Evolutionary conservation across 495 filamentous ascomycete genomes (phyloP), one percentile per base, ranked within the genome.

Genomic region (Penicillium subrubescens): DNA sequence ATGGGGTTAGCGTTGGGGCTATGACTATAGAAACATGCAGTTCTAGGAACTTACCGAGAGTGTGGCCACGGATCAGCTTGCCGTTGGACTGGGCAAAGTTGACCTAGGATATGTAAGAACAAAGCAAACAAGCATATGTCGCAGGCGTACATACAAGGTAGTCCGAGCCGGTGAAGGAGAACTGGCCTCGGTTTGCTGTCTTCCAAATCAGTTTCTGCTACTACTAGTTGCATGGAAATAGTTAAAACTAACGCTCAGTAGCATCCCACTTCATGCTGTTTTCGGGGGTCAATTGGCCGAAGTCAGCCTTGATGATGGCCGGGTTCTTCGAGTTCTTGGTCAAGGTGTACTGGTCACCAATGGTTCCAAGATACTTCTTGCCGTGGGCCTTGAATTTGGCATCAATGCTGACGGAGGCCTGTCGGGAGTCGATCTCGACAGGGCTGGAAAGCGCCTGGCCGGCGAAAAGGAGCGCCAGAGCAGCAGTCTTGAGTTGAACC

Each of bases 181-280:
- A 86, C 21, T 64, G 67, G 8, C 79, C 81, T 52, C 71, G 76
- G 43, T 19, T 61, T 19, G 70, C 73, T 77, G 44, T 55, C 58
- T 62, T 46, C 0, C 31, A 37, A 48, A 25, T 48, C n/a, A 48
- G 44, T 21, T 48, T 48, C 21, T 25, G 44, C 8, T 48, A 69
- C 57, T 21, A 10, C 43, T 6, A 21, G 43, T 10, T 19, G n/a
- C 25, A 5, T 7, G 54, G 43, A 33, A 10, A 15, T n/a, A n/a
- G 11, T 33, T 27, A 7, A 27, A 27, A 71, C 76, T 63, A 46
- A 76, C 76, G 73, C 53, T 77, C 75, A 61, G 72, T 72, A 27
- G 73, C 63, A 59, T 84, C 83, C 82, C 81, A 85, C 69, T 86
- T 86, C 83, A 86, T 83, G 61, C 81, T 84, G 75, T 86, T 86